Evolutionary conservation across 345 rosid genomes (phyloP).

Genomic region (Populus simonii): DNA sequence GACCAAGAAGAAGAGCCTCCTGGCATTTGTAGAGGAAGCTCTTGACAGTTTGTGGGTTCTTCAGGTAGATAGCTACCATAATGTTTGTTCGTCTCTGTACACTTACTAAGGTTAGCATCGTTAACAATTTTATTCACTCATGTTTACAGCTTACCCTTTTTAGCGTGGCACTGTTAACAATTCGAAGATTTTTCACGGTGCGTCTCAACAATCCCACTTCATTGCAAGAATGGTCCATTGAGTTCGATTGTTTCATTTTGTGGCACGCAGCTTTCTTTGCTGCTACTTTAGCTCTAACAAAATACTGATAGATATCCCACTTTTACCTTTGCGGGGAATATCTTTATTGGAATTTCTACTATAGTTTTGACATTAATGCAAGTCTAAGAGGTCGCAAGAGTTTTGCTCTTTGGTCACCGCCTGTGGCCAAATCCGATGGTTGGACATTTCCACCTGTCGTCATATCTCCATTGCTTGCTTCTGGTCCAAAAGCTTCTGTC

Average conservation of each 20-base stretch:
- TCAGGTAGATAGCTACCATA: conserved; percentile 26
- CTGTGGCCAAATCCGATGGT: too few species aligned
- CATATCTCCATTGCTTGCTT: too few species aligned
- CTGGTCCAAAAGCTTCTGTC: too few species aligned
- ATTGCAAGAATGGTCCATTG: not conserved
- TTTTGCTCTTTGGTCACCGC: too few species aligned
- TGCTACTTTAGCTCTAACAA: not conserved
- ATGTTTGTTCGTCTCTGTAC: not conserved
- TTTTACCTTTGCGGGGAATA: not conserved
- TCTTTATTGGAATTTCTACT: too few species aligned
- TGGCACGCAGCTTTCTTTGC: not conserved
- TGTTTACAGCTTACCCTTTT: not conserved
- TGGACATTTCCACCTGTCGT: too few species aligned
- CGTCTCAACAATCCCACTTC: too few species aligned
- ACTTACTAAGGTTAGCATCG: not conserved
- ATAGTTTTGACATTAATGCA: not conserved
- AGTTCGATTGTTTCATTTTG: not conserved
- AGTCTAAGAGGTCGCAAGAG: not conserved
- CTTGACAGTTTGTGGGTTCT: conserved; percentile 44
- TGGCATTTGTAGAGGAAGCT: conserved; percentile 32
- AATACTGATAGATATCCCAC: too few species aligned
- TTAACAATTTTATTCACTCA: not conserved
- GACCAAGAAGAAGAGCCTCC: conserved; percentile 15
- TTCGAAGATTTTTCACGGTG: too few species aligned
- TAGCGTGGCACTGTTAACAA: too few species aligned